Percentiles rank a stretch among this genome's conserved stretches.
Evolutionary conservation across 257 asterid genomes (phyloP).

Genomic region (Solanum sparsipilum): DNA sequence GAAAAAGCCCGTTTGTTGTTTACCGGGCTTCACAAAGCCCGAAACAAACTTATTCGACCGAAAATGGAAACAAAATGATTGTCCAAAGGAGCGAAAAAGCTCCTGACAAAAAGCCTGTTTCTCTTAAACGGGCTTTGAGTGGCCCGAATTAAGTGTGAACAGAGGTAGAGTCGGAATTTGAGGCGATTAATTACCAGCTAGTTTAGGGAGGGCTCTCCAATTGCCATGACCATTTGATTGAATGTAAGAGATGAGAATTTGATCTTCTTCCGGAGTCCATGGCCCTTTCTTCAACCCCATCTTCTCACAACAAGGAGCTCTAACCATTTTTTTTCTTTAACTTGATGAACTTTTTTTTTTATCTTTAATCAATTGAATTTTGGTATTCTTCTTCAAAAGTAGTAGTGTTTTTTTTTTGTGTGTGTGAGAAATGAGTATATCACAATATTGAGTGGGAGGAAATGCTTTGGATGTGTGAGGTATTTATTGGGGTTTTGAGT

Average conservation of each 20-base stretch:
- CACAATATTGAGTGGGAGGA: neutral
- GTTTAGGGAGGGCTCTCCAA: constrained; percentile 82
- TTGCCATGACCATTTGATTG: constrained; percentile 52
- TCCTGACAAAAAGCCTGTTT: neutral
- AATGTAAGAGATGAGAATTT: constrained; percentile 35
- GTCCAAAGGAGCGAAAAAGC: neutral
- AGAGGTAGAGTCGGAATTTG: neutral
- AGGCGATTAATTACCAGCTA: constrained; percentile 37
- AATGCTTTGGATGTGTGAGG: constrained; percentile 12
- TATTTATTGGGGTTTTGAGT: constrained; percentile 27
- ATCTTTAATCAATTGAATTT: neutral
- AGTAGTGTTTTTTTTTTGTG: too few relatives aligned
- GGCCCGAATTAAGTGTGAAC: neutral
- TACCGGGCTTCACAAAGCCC: neutral
- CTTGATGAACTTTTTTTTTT: too few relatives aligned
- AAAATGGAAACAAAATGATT: neutral
- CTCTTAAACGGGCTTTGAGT: neutral
- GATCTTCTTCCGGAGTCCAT: constrained; percentile 71
- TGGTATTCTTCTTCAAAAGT: neutral
- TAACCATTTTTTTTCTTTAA: constrained; percentile 36
- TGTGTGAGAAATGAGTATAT: neutral
- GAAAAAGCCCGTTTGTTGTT: neutral
- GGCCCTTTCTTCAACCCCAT: constrained; percentile 82
- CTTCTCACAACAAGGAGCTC: constrained; percentile 87
- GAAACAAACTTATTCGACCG: neutral